Conservation (phyloP, 805 yeast species). For the Helenozyma baotianmanensis region DNA sequence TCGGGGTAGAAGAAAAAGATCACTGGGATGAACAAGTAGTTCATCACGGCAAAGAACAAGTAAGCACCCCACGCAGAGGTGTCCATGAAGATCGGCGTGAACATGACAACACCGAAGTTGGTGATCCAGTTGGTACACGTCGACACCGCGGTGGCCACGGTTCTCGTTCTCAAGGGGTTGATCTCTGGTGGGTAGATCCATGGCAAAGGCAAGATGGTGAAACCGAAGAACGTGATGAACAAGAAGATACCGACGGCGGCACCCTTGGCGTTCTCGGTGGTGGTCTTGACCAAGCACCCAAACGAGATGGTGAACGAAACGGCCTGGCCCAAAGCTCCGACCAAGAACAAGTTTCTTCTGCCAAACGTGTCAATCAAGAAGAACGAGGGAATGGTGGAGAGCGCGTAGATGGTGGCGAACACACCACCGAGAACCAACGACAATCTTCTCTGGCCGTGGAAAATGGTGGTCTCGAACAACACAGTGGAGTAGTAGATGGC, state of each 20-base stretch:
- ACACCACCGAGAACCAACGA: constrained; percentile 63
- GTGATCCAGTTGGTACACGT: constrained; percentile 44
- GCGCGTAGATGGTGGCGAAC: constrained; percentile 56
- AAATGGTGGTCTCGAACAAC: constrained; percentile 48
- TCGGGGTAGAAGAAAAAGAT: constrained; percentile 50
- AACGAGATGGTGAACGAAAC: constrained; percentile 36
- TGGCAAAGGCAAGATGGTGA: constrained; percentile 42
- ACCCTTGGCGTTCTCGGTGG: constrained; percentile 36
- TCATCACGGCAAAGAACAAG: constrained; percentile 38
- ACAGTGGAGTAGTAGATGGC: constrained; percentile 64
- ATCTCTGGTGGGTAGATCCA: constrained; percentile 47
- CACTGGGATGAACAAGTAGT: constrained; percentile 46
- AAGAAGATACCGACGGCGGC: constrained; percentile 44
- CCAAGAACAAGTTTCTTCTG: constrained; percentile 42
- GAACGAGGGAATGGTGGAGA: constrained; percentile 45
- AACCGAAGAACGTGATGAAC: constrained; percentile 41
- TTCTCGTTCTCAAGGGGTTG: constrained; percentile 44
- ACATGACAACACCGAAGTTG: constrained; percentile 45
- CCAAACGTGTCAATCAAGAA: constrained; percentile 40
- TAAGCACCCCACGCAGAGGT: constrained; percentile 38
- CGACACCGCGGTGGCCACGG: constrained; percentile 39
- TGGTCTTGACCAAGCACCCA: constrained; percentile 33
- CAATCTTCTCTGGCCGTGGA: constrained; percentile 43
- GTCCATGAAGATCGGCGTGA: constrained; percentile 39
- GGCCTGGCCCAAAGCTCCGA: constrained; percentile 42